Evolutionary conservation across 306 rosid species (phyloP).

Genomic region (Cucumis melo): DNA sequence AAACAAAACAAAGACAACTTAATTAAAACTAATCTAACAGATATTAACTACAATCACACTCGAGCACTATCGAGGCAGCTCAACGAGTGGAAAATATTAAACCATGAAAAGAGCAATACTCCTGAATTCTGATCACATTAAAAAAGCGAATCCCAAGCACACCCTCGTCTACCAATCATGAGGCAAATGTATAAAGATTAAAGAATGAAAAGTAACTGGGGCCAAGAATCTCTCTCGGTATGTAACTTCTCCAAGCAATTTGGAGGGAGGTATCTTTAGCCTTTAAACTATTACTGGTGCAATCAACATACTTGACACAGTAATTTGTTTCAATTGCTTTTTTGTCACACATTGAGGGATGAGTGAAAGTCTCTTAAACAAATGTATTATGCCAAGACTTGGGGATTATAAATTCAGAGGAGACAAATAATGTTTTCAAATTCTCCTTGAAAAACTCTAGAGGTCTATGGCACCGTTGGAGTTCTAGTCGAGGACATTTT

Average conservation of each 20-base stretch:
- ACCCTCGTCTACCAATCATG: not conserved
- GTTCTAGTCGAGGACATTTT: not conserved
- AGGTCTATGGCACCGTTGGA: not conserved
- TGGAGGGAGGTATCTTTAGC: not conserved
- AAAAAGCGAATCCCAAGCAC: not conserved
- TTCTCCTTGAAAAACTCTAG: not conserved
- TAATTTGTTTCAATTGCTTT: not conserved
- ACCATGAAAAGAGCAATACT: not conserved
- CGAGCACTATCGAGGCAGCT: not conserved
- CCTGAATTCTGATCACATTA: not conserved
- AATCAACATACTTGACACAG: not conserved
- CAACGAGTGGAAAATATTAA: not conserved
- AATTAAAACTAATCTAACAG: not conserved
- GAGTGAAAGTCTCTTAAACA: not conserved
- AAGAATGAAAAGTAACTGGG: not conserved
- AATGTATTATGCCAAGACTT: not conserved
- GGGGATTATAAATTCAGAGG: not conserved
- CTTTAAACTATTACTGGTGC: not conserved
- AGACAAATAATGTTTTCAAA: not conserved
- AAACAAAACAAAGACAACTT: not conserved
- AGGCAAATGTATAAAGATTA: not conserved
- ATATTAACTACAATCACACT: not conserved
- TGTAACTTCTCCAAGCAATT: not conserved
- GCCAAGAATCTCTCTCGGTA: not conserved
- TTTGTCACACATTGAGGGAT: not conserved